phyloP scores from a whole-genome alignment of 2,329 filamentous ascomycete species.

The Cladosporium phlei region DNA sequence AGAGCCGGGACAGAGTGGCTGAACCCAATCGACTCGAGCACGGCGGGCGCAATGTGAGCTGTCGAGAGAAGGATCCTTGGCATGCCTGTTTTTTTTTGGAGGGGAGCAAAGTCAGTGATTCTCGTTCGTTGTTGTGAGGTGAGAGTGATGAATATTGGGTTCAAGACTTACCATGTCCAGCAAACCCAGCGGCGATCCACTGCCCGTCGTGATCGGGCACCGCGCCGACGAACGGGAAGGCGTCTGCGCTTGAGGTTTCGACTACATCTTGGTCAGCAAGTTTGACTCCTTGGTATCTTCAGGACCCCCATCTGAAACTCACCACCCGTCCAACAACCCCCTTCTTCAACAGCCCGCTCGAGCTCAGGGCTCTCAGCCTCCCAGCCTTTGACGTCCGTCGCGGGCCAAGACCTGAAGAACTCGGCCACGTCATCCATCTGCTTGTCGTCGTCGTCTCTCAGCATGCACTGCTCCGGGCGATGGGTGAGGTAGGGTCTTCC shows the following conservation, averaged over 20 bases:
- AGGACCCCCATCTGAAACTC: slow-evolving; percentile 11
- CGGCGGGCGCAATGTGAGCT: slow-evolving; percentile 25
- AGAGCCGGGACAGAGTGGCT: slow-evolving; percentile 21
- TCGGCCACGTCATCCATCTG: slow-evolving; percentile 27
- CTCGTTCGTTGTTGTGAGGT: too few relatives aligned
- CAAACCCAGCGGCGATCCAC: slow-evolving; percentile 46
- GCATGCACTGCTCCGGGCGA: slow-evolving; percentile 21
- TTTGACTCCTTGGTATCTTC: slow-evolving; percentile 4
- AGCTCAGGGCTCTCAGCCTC: slow-evolving; percentile 18
- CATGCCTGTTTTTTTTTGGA: too few relatives aligned
- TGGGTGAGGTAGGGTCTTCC: slow-evolving; percentile 26
- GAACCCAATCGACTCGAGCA: slow-evolving; percentile 23
- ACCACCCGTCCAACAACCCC: slow-evolving; percentile 30
- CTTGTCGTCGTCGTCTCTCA: slow-evolving; percentile 26
- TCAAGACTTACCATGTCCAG: slow-evolving; percentile 46
- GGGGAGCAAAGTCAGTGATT: too few relatives aligned
- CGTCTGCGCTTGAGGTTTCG: slow-evolving; percentile 34
- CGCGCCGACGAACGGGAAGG: slow-evolving; percentile 43
- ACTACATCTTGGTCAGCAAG: slow-evolving; percentile 12
- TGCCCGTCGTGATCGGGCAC: slow-evolving; percentile 39
- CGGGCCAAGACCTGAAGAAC: slow-evolving; percentile 29
- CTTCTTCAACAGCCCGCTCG: slow-evolving; percentile 20
- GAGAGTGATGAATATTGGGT: too few relatives aligned
- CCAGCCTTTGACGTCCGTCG: slow-evolving; percentile 26
- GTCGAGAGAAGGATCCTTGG: slow-evolving; percentile 30